phyloP scores from a whole-genome alignment of 169 alveolate genomes.

The Plasmodium gaboni region DNA sequence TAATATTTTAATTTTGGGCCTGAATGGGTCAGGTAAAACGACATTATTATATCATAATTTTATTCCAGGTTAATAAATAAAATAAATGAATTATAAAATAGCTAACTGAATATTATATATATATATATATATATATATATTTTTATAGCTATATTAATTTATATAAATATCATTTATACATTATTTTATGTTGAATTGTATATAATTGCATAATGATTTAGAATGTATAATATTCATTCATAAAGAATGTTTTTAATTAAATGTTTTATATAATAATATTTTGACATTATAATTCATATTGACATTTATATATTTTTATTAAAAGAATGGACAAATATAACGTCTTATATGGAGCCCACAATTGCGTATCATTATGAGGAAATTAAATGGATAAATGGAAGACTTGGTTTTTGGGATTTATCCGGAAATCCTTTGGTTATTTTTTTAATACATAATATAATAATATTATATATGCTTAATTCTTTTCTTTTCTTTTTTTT shows the following conservation, averaged over 20 bases:
- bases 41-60: slow-evolving; percentile 70
- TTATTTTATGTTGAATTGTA: too few relatives aligned
- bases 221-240: too few relatives aligned
- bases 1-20: slow-evolving; percentile 73
- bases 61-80: slow-evolving; percentile 59
- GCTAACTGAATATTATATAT: background rate
- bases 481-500: slow-evolving; percentile 13
- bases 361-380: slow-evolving; percentile 74
- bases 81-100: background rate
- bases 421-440: slow-evolving; percentile 70
- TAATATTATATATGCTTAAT: background rate
- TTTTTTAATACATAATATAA: background rate
- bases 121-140: background rate
- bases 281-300: too few relatives aligned
- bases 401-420: slow-evolving; percentile 74
- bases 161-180: too few relatives aligned
- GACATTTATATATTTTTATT: slow-evolving; percentile 5
- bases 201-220: too few relatives aligned
- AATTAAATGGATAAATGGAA: slow-evolving; percentile 54
- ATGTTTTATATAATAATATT: too few relatives aligned
- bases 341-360: slow-evolving; percentile 75
- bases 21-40: slow-evolving; percentile 75
- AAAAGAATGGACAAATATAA: slow-evolving; percentile 70
- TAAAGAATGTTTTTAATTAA: too few relatives aligned
- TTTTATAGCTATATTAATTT: background rate